Base-by-base conservation (phyloP, 2,329 filamentous ascomycete genomes). In the Xylariales sp. region DNA sequence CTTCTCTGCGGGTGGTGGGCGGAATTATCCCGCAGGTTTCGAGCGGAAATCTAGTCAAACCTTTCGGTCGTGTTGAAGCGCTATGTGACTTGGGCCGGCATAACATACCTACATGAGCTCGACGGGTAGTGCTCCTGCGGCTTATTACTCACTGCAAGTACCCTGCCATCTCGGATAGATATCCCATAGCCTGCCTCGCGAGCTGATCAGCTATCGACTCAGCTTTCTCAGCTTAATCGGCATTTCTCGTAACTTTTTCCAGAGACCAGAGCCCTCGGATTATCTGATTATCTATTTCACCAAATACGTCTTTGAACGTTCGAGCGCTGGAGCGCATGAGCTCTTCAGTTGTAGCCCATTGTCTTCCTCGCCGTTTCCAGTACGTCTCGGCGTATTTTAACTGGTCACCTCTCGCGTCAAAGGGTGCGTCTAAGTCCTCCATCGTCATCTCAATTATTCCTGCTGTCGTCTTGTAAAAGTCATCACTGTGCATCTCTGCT, bases 241-340 rank as follows among this genome's bases (percentile, higher is more conserved):
- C 39, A 16, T 35, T 36, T 3, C 32, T 35, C 31, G 29, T 15
- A 10, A 42, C 39, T 15, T 42, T 42, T 19, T 42, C 39, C 14
- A 42, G 8, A 6, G 39, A 42, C 39, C 39, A 42, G 10, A 42
- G 22, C 8, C 36, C 39, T 3, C 39, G 14, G 10, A 42, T 42
- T 4, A 36, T 24, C 22, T 31, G 21, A 5, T 22, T 31, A 12
- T 31, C 36, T 8, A 18, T 19, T 10, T 10, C 8, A n/a, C 39
- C 39, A 36, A 35, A 22, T 21, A 29, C 16, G 5, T 4, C 32
- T 16, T 42, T 31, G 7, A 36, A 14, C 4, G 9, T 24, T 19
- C 31, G 14, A 20, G 36, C 21, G 12, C 28, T 31, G 5, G 31
- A 33, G 5, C 10, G 6, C 39, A 42, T 42, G 22, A 27, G 27